Conservation (phyloP, 805 yeast genomes). For the Jamesozyma jinghongensis region DNA sequence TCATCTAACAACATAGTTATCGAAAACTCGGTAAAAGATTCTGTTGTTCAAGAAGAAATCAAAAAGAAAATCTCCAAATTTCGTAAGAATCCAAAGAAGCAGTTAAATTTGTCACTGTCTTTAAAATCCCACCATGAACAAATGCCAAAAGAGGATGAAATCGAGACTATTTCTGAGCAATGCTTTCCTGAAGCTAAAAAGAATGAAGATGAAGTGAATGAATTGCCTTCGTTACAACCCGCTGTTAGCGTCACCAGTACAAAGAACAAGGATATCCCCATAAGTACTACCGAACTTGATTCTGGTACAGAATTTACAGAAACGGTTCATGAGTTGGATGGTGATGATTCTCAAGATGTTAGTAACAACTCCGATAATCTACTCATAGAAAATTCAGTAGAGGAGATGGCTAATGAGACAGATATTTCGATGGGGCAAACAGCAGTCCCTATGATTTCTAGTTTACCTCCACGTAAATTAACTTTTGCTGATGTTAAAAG, state of each 20-base stretch:
- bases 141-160: neutral
- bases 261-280: conserved; percentile 1
- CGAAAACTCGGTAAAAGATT: conserved; percentile 2
- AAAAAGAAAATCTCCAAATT: conserved; percentile 8
- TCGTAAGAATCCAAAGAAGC: conserved; percentile 4
- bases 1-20: conserved; percentile 1
- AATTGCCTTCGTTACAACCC: conserved; percentile 11
- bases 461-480: conserved; percentile 28
- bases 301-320: conserved; percentile 9
- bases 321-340: conserved; percentile 15
- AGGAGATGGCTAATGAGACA: neutral
- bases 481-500: conserved; percentile 31
- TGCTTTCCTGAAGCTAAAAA: neutral
- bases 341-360: conserved; percentile 18
- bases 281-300: conserved; percentile 2
- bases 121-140: neutral
- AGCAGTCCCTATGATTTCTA: conserved; percentile 1
- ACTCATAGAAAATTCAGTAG: neutral
- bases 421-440: neutral
- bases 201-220: neutral
- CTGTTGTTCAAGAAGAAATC: conserved; percentile 6
- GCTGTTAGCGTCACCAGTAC: conserved; percentile 15
- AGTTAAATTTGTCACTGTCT: neutral
- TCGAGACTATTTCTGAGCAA: too few relatives aligned
- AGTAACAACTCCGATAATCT: conserved; percentile 6